Percentiles rank a stretch among this genome's conserved stretches.
These are phyloP conservation scores for Warburgia ugandensis DNA, from an alignment of 164 flowering plant species.

Conservation along the genomic window DNA sequence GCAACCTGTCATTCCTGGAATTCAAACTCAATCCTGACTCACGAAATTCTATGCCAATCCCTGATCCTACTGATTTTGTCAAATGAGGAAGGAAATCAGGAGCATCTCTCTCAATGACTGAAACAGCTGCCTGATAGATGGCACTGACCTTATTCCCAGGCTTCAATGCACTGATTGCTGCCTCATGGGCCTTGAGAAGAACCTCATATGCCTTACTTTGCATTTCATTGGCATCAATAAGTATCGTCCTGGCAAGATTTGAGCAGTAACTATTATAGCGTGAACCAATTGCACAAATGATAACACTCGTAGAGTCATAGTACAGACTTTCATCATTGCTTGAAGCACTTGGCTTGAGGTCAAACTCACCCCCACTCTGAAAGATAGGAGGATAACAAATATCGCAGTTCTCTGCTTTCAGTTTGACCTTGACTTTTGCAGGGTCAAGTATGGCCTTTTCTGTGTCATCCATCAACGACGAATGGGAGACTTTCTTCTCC, in stretches of 20 bases:
- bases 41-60: constrained; percentile 76
- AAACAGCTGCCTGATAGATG: constrained; percentile 52
- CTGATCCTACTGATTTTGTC: constrained; percentile 73
- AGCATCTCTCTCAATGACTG: constrained; percentile 58
- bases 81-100: constrained; percentile 48
- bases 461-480: constrained; percentile 63
- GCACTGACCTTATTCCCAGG: constrained; percentile 48
- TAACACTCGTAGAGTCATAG: constrained; percentile 68
- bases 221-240: constrained; percentile 57
- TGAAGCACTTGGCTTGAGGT: constrained; percentile 70
- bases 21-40: constrained; percentile 65
- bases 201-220: constrained; percentile 80
- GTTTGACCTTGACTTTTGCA: constrained; percentile 43
- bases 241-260: constrained; percentile 59
- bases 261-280: constrained; percentile 77
- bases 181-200: constrained; percentile 73
- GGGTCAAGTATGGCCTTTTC: constrained; percentile 70
- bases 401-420: constrained; percentile 72
- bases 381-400: constrained; percentile 89
- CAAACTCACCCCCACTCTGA: constrained; percentile 78
- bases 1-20: constrained; percentile 51
- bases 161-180: constrained; percentile 52
- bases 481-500: constrained; percentile 67
- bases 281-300: constrained; percentile 67
- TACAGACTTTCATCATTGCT: constrained; percentile 63